phyloP scores from a whole-genome alignment of 2,329 filamentous ascomycete species.

The Sporothrix mexicana region DNA sequence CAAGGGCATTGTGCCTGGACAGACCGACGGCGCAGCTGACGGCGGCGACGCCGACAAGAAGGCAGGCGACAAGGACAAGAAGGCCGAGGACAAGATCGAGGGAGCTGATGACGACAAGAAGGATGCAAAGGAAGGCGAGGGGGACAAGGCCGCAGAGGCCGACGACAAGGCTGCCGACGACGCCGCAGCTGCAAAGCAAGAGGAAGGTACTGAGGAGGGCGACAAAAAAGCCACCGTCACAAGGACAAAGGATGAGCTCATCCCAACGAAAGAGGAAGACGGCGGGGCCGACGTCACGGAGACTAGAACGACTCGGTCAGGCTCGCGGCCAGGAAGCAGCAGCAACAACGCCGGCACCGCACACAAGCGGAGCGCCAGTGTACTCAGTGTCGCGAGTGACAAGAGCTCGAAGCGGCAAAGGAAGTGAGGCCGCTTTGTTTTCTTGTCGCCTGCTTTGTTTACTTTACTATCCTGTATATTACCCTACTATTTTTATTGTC shows the following conservation, averaged over 20 bases:
- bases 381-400: constrained; percentile 73
- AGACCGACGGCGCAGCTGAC: constrained; percentile 36
- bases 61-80: constrained; percentile 2
- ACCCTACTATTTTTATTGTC: neutral
- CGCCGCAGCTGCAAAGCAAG: neutral
- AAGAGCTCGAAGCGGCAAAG: constrained; percentile 64
- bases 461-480: neutral
- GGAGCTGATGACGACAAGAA: constrained; percentile 28
- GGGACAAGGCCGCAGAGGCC: neutral
- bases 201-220: neutral
- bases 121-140: constrained; percentile 8
- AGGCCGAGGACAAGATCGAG: neutral
- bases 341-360: constrained; percentile 35
- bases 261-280: constrained; percentile 36
- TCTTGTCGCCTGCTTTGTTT: neutral
- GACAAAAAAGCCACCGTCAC: constrained; percentile 30
- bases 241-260: constrained; percentile 25
- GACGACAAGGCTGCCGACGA: neutral
- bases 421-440: constrained; percentile 49
- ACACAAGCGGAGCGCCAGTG: constrained; percentile 83
- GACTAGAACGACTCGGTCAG: constrained; percentile 38
- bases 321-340: constrained; percentile 44
- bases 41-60: constrained; percentile 28
- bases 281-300: constrained; percentile 38
- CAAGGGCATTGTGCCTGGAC: constrained; percentile 34